Evolutionary conservation across 768 basidiomycete species (phyloP), one percentile per base, ranked within the genome.

Genomic region (Podaxis pistillaris): DNA sequence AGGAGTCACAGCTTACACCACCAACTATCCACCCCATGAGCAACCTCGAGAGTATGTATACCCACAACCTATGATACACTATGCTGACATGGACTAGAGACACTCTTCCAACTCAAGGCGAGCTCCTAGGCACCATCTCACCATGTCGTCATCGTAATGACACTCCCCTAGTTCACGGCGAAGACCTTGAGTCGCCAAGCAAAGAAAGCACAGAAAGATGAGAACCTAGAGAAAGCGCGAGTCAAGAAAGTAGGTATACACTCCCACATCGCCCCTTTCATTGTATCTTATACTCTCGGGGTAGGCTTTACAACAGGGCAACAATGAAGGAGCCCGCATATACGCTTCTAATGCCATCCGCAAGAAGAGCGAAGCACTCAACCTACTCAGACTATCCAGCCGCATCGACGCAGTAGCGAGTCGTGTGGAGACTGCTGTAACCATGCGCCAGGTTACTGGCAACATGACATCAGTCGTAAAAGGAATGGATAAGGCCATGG

Each of bases 401-500:
- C 85, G 96, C 28, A 92, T 98, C 75, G 97, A 99, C 72, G 96
- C 97, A 11, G 97, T 98, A 8, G 93, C 96, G 2, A 95, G 93
- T 70, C 81, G 96, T 26, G 96, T 99, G 0, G 97, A 99, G 78
- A 98, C 97, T 17, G 97, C 97, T 0, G 95, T 98, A 47, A 98
- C 96, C 60, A 98, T 99, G 94, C 86, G 93, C 54, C 86, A 93
- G 75, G 91, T 99, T 44, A 96, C 97, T 33, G 94, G 94, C 3
- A 95, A 89, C 73, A 97, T 99, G 96, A 89, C 94, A 15, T 89
- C 89, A 38, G 97, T 98, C 2, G 97, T 99, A 50, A 88, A 87
- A 69, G 96, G 95, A 37, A 98, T 99, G 97, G 97, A 99, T 74
- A 93, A 90, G 72, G 97, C 97, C 3, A 98, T 99, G 97, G 91